These are phyloP conservation scores for Kluyveromyces dobzhanskii DNA, from an alignment of 805 yeast species.

Conservation along the genomic window DNA sequence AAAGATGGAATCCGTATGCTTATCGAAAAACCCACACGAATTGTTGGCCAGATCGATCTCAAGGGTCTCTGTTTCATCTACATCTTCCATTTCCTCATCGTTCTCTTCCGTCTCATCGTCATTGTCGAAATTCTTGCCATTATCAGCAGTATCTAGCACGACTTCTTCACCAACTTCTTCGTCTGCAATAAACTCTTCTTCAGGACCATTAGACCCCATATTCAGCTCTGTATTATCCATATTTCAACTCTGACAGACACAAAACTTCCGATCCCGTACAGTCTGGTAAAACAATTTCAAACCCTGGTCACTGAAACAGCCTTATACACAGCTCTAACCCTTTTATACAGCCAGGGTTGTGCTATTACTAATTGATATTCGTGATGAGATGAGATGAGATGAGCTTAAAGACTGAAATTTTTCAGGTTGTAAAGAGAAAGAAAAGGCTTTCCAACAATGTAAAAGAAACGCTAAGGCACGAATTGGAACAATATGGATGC, in stretches of 20 bases:
- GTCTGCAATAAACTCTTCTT: slow-evolving; percentile 26
- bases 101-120: slow-evolving; percentile 27
- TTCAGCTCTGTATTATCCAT: not conserved
- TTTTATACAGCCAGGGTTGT: no score
- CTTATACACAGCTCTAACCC: no score
- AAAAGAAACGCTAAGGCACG: no score
- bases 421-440: slow-evolving; percentile 1
- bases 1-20: slow-evolving; percentile 82
- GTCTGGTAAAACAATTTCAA: no score
- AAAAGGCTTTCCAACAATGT: not conserved
- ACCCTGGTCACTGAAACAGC: no score
- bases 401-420: slow-evolving; percentile 10
- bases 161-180: slow-evolving; percentile 39
- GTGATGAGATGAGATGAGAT: slow-evolving; percentile 3
- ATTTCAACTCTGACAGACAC: no score
- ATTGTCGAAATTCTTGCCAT: slow-evolving; percentile 32
- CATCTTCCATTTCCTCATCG: slow-evolving; percentile 31
- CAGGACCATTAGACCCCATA: not conserved
- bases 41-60: slow-evolving; percentile 87
- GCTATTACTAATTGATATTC: not conserved
- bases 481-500: no score
- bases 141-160: slow-evolving; percentile 27
- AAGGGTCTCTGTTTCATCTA: slow-evolving; percentile 35
- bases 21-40: slow-evolving; percentile 82
- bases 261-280: no score